These are phyloP conservation scores for Cystobasidium sp. DNA, from an alignment of 1,284 basidiomycete genomes.

Conservation along the genomic window DNA sequence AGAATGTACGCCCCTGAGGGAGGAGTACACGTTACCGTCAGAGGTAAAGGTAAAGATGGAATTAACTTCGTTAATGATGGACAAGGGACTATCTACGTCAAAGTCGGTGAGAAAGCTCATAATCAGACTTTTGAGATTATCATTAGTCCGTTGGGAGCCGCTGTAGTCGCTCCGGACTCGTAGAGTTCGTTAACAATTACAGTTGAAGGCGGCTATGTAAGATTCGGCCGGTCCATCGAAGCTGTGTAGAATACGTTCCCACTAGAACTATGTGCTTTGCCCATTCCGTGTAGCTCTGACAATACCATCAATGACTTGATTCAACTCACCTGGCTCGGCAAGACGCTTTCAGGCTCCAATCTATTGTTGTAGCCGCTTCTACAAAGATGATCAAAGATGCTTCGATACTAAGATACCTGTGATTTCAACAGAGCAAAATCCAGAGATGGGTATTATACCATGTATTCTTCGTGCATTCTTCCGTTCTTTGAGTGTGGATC, in stretches of 20 bases:
- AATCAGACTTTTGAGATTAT: constrained; percentile 40
- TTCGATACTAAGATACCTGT: constrained; percentile 67
- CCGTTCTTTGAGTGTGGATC: no score
- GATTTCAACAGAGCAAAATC: constrained; percentile 80
- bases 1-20: constrained; percentile 37
- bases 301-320: no score
- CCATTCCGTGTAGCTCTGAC: no score
- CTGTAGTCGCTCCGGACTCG: constrained; percentile 24
- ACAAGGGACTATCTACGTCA: constrained; percentile 24
- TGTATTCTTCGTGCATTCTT: no score
- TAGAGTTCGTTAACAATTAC: no score
- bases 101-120: constrained; percentile 34
- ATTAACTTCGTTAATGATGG: constrained; percentile 35
- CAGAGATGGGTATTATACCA: constrained; percentile 60
- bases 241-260: no score
- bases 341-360: no score
- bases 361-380: constrained; percentile 67
- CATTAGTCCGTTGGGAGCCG: constrained; percentile 14
- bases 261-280: no score
- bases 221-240: no score
- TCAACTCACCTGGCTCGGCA: no score
- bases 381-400: constrained; percentile 68
- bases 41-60: constrained; percentile 39
- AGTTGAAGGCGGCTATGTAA: no score
- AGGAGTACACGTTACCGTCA: constrained; percentile 31